Base-by-base conservation (phyloP, 768 basidiomycete genomes). In the Clathrus columnatus region DNA sequence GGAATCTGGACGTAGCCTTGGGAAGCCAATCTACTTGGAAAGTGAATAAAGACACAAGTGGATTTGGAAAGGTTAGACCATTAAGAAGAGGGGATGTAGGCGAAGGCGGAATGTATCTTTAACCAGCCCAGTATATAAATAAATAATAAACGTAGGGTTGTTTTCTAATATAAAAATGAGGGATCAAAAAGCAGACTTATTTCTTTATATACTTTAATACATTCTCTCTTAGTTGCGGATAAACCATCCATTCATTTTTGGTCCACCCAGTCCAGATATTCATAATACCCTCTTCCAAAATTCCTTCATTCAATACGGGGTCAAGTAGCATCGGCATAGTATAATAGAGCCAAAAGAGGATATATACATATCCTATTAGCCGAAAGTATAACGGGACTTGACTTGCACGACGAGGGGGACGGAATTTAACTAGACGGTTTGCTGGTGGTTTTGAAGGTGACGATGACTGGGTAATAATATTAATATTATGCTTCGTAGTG, bases 51-150 rank as follows among this genome's bases (percentile, higher is more conserved):
- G 17, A 14, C 27, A 44, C 45, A 27, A 47, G 36, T 10, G 27
- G 45, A 21, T 32, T 29, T 24, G 27, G 17, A 26, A 45, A 42
- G 23, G 5, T n/a, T 4, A 48, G 41, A 46, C 11, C n/a, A 30
- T 55, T 45, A 32, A 30, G 54, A 17, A 47, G 6, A 30, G 54
- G 44, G 26, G 54, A 55, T 55, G 36, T 55, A 20, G 45, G 54
- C 11, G 54, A 55, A 48, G 54, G 54, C n/a, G 44, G 54, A n/a
- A 55, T 55, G 21, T 55, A 55, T 48, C 29, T 55, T 23, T 55
- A 48, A 30, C 20, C 41, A 11, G 41, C 11, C n/a, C n/a, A n/a
- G n/a, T n/a, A n/a, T n/a, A n/a, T n/a, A n/a, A n/a, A n/a, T n/a
- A n/a, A n/a, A n/a, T n/a, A n/a, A n/a, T n/a, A n/a, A n/a, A n/a